Percentiles rank a stretch among this genome's conserved stretches.
Conservation (phyloP, 1,284 basidiomycete species). For the Leucoagaricus sp. region DNA sequence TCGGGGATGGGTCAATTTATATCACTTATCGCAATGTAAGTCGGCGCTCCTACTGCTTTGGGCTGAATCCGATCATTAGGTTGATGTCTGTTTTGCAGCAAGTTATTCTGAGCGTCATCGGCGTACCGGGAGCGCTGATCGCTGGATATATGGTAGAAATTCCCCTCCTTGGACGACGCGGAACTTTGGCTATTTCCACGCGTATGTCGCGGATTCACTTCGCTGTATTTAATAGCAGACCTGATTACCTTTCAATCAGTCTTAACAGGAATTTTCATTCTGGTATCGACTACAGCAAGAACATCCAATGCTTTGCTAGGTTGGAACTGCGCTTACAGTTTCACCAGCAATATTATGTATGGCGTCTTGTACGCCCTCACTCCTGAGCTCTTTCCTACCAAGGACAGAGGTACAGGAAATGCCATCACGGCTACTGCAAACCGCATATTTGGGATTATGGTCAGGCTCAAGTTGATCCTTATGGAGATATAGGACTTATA, state of each 20-base stretch:
- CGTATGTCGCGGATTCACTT: constrained; percentile 34
- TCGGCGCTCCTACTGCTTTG: no score
- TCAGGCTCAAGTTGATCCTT: constrained; percentile 31
- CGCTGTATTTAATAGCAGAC: background rate
- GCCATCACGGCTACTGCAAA: constrained; percentile 57
- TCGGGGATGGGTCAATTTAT: constrained; percentile 63
- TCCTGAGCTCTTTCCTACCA: constrained; percentile 75
- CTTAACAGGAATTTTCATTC: constrained; percentile 72
- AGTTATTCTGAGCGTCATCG: constrained; percentile 66
- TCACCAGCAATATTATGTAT: constrained; percentile 76
- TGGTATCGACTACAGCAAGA: constrained; percentile 70
- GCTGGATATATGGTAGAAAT: constrained; percentile 67
- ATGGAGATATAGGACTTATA: background rate
- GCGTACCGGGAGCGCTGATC: constrained; percentile 67
- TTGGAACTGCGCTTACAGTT: constrained; percentile 67
- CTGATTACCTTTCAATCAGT: constrained; percentile 33
- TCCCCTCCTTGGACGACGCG: constrained; percentile 60
- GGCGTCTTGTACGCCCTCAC: constrained; percentile 73
- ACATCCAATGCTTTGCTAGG: constrained; percentile 67
- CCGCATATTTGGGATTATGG: constrained; percentile 65
- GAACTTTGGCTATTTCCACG: constrained; percentile 60
- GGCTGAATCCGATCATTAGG: no score
- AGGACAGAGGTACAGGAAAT: constrained; percentile 67
- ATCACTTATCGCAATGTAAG: constrained; percentile 70
- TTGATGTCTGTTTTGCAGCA: constrained; percentile 47